Conservation (phyloP, 352 stramenopile genomes). For the Phytophthora tentaculata region DNA sequence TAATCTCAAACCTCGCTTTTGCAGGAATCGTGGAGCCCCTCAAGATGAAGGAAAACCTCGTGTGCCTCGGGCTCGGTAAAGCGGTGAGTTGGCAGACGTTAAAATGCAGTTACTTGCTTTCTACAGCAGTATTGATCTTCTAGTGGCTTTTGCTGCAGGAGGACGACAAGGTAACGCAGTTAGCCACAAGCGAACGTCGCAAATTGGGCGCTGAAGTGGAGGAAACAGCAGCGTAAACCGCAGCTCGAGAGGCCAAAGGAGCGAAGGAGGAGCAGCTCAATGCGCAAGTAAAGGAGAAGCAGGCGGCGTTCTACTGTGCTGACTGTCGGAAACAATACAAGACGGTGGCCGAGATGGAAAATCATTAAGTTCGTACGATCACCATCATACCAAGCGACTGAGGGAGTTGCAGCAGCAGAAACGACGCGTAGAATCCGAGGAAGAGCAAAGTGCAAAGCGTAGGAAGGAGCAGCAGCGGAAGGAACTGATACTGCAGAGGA, state of each 20-base stretch:
- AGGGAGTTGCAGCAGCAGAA: slow-evolving; percentile 46
- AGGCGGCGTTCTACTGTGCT: slow-evolving; percentile 59
- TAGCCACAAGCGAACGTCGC: slow-evolving; percentile 57
- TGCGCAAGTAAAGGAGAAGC: slow-evolving; percentile 48
- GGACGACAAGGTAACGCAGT: slow-evolving; percentile 57
- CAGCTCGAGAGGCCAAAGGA: slow-evolving; percentile 35
- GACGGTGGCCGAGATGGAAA: slow-evolving; percentile 72
- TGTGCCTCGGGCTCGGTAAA: slow-evolving; percentile 69
- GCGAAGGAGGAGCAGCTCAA: slow-evolving; percentile 35
- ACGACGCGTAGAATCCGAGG: slow-evolving; percentile 7
- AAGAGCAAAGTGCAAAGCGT: slow-evolving; percentile 37
- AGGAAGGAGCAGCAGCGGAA: slow-evolving; percentile 50
- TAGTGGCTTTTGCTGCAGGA: slow-evolving; percentile 64
- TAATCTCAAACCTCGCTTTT: not conserved
- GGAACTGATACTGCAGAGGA: slow-evolving; percentile 40
- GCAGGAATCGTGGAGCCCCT: slow-evolving; percentile 66
- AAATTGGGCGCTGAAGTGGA: slow-evolving; percentile 55
- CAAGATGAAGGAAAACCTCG: slow-evolving; percentile 66
- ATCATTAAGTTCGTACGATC: slow-evolving; percentile 81
- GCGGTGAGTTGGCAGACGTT: slow-evolving; percentile 19
- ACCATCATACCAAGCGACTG: slow-evolving; percentile 71
- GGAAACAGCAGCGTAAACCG: slow-evolving; percentile 49
- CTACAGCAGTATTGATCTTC: not conserved
- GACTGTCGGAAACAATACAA: slow-evolving; percentile 78
- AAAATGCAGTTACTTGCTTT: not conserved